Conservation (phyloP, 2,329 filamentous ascomycete species). For the Pseudophaeomoniella oleicola region DNA sequence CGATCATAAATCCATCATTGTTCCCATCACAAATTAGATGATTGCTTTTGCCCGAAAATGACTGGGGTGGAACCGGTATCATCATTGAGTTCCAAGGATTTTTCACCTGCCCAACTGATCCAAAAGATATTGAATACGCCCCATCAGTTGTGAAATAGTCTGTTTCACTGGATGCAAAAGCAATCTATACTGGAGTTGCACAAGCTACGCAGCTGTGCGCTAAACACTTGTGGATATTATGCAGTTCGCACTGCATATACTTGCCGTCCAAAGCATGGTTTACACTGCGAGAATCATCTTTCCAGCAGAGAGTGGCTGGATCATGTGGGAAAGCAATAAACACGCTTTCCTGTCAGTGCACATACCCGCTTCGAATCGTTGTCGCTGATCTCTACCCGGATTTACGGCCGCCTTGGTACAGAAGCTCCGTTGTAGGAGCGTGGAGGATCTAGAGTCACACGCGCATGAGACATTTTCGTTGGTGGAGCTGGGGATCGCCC, state of each 20-base stretch:
- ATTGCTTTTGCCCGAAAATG: slow-evolving; percentile 52
- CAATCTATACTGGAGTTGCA: slow-evolving; percentile 40
- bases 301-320: slow-evolving; percentile 45
- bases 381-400: slow-evolving; percentile 24
- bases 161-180: slow-evolving; percentile 44
- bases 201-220: slow-evolving; percentile 47
- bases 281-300: slow-evolving; percentile 50
- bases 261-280: slow-evolving; percentile 37
- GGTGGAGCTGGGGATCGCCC: slow-evolving; percentile 42
- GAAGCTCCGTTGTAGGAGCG: slow-evolving; percentile 47
- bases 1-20: slow-evolving; percentile 12
- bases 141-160: slow-evolving; percentile 48
- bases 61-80: slow-evolving; percentile 48
- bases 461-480: slow-evolving; percentile 49
- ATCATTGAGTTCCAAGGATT: slow-evolving; percentile 53
- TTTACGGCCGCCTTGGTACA: slow-evolving; percentile 37
- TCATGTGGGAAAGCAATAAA: slow-evolving; percentile 49
- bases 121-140: slow-evolving; percentile 41
- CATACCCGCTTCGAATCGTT: too few species aligned
- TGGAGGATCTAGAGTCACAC: slow-evolving; percentile 39
- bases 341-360: slow-evolving; percentile 43
- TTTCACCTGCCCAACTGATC: slow-evolving; percentile 51
- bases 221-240: slow-evolving; percentile 55
- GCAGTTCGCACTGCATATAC: slow-evolving; percentile 54
- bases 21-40: slow-evolving; percentile 40